Evolutionary conservation across 257 asterid species (phyloP), one percentile per base, ranked within the genome.

Genomic region (Mitragyna speciosa): DNA sequence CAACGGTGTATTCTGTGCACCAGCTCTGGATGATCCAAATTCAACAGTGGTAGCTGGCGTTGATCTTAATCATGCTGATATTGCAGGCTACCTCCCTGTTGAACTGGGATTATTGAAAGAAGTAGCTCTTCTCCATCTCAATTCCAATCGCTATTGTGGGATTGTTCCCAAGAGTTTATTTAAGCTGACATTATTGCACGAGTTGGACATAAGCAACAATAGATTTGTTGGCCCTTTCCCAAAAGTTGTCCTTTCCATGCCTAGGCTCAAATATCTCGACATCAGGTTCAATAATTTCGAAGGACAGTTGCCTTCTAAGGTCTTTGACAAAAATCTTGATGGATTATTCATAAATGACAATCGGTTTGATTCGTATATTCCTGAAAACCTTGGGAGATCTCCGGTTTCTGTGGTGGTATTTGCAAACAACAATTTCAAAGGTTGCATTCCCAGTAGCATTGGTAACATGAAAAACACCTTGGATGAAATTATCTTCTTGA

Each of bases 101-200:
- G 89, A 86, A 65, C 28, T 86, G 58, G 89, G 89, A 65, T 80
- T 82, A 43, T 72, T 86, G 63, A 77, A 83, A 12, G 89, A 86
- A 56, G 56, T 68, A 8, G 86, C 84, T 22, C n/a, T 86, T 31
- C 61, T 84, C 7, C 89, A 86, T 47, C 20, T 86, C 22, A 86
- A 86, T 70, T 84, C 89, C 31, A 86, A 86, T 54, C 80, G 89
- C 5, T 86, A 84, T 24, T 81, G 84, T 56, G 88, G 89, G 64
- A 82, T 77, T 30, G 65, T 86, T 33, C 89, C 89, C 30, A 81
- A 80, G 41, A 80, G 86, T 68, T 69, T 86, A 59, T 59, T 59
- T 22, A 82, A 54, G 59, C 82, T 86, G 39, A 77, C 51, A 14
- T 49, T 79, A 54, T 70, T 84, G 52, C 45, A 72, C 19, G 89